phyloP scores from a whole-genome alignment of 2,329 filamentous ascomycete species.

The Curvularia eragrostidis region DNA sequence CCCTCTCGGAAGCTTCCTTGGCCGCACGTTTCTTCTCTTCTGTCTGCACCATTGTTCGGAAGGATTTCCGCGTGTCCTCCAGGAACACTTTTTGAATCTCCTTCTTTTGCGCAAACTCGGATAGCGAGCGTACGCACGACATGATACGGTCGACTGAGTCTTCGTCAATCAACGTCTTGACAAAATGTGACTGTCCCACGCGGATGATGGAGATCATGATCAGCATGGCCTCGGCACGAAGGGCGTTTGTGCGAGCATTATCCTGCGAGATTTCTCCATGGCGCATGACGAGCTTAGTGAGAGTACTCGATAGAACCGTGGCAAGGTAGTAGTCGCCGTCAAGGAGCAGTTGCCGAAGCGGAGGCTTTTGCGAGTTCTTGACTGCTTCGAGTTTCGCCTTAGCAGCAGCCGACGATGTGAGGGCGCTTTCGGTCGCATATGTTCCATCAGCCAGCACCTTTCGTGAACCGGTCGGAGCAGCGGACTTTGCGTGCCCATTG shows the following conservation, averaged over 20 bases:
- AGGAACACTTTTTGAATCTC: slow-evolving; percentile 92
- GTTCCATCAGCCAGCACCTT: slow-evolving; percentile 96
- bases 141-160: slow-evolving; percentile 99
- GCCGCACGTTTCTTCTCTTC: slow-evolving; percentile 98
- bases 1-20: slow-evolving; percentile 89
- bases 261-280: slow-evolving; percentile 93
- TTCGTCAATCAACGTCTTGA: slow-evolving; percentile 95
- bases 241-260: slow-evolving; percentile 84
- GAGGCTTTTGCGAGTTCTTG: slow-evolving; percentile 95
- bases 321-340: slow-evolving; percentile 97
- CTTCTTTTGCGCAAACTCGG: slow-evolving; percentile 88
- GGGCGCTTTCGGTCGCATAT: slow-evolving; percentile 93
- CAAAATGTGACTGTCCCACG: slow-evolving; percentile 97
- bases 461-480: slow-evolving; percentile 81
- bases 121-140: slow-evolving; percentile 91
- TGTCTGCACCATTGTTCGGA: slow-evolving; percentile 94
- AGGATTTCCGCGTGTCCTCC: slow-evolving; percentile 92
- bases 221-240: slow-evolving; percentile 96
- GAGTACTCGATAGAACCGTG: slow-evolving; percentile 90
- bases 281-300: slow-evolving; percentile 97
- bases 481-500: slow-evolving; percentile 79
- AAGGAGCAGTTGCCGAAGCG: slow-evolving; percentile 86
- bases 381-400: slow-evolving; percentile 94
- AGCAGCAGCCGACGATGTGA: slow-evolving; percentile 89
- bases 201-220: slow-evolving; percentile 99